These are phyloP conservation scores for Thelonectria rubi DNA, from an alignment of 2,329 filamentous ascomycete genomes.

Conservation along the genomic window DNA sequence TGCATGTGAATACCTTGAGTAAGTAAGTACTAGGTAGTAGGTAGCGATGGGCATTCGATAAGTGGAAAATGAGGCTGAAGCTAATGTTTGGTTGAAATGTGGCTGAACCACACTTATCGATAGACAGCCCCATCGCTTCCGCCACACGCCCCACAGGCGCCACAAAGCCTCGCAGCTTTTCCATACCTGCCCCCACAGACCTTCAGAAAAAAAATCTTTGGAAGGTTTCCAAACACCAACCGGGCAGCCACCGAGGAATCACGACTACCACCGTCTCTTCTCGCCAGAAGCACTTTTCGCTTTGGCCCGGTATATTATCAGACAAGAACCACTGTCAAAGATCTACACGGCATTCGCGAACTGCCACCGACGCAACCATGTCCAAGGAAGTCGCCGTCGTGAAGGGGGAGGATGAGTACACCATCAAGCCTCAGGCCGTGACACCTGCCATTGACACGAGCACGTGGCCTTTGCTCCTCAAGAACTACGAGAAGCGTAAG, in stretches of 20 bases:
- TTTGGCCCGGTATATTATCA: slow-evolving; percentile 44
- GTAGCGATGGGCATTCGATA: too few species aligned
- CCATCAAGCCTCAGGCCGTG: slow-evolving; percentile 90
- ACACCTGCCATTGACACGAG: slow-evolving; percentile 84
- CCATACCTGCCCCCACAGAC: slow-evolving; percentile 43
- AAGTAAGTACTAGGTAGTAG: too few species aligned
- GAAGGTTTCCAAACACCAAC: slow-evolving; percentile 44
- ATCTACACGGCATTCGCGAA: slow-evolving; percentile 21
- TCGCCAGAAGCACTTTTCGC: slow-evolving; percentile 39
- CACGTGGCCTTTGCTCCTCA: slow-evolving; percentile 91
- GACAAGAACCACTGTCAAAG: slow-evolving; percentile 20
- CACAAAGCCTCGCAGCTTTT: slow-evolving; percentile 41
- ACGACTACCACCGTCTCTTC: slow-evolving; percentile 42
- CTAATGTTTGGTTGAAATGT: neutral
- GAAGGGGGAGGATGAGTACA: slow-evolving; percentile 71
- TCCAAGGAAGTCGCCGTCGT: slow-evolving; percentile 57
- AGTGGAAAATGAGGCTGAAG: neutral
- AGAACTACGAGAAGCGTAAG: slow-evolving; percentile 94
- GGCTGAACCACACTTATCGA: too few species aligned
- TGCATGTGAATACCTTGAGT: too few species aligned
- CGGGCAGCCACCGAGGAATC: slow-evolving; percentile 45
- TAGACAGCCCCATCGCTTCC: too few species aligned
- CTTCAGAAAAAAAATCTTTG: slow-evolving; percentile 47
- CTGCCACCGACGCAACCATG: slow-evolving; percentile 43
- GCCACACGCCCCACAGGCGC: slow-evolving; percentile 20